Percentiles rank a stretch among this genome's conserved stretches.
phyloP scores from a whole-genome alignment of 2,329 filamentous ascomycete genomes.

The Monilinia polystroma region DNA sequence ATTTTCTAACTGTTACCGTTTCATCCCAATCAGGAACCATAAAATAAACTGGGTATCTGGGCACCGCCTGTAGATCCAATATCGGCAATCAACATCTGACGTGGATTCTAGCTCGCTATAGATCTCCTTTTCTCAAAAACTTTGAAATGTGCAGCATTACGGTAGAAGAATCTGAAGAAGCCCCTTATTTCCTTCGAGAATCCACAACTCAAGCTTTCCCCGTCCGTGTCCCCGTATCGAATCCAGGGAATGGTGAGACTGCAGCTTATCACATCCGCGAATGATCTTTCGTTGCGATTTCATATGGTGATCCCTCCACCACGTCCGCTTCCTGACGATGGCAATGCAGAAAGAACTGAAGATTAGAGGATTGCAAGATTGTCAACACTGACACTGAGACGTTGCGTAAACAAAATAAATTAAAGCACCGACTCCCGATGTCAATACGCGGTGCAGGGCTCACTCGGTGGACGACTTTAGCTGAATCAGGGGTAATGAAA shows the following conservation, averaged over 20 bases:
- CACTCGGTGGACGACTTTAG: neutral
- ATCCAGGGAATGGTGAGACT: neutral
- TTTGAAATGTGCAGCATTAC: neutral
- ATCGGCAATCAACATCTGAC: neutral
- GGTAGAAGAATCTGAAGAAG: constrained; percentile 6
- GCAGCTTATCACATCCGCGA: neutral
- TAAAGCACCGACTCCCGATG: constrained; percentile 10
- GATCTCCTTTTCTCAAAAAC: neutral
- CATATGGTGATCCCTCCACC: neutral
- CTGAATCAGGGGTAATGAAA: constrained; percentile 20
- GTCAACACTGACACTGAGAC: neutral
- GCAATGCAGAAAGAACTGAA: neutral
- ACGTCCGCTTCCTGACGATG: neutral
- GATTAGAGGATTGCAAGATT: too few species aligned
- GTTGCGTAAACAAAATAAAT: constrained; percentile 7
- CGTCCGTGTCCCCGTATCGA: neutral
- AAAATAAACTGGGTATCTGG: neutral
- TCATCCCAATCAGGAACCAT: constrained; percentile 2
- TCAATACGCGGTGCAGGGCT: constrained; percentile 11
- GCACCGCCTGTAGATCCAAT: constrained; percentile 15
- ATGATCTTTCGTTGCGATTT: neutral
- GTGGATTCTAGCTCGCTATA: neutral
- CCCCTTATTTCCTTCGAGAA: neutral
- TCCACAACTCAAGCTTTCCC: constrained; percentile 13
- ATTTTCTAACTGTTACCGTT: constrained; percentile 8